Evolutionary conservation across 2,329 filamentous ascomycete species (phyloP).

Genomic region (Colletotrichum higginsianum): DNA sequence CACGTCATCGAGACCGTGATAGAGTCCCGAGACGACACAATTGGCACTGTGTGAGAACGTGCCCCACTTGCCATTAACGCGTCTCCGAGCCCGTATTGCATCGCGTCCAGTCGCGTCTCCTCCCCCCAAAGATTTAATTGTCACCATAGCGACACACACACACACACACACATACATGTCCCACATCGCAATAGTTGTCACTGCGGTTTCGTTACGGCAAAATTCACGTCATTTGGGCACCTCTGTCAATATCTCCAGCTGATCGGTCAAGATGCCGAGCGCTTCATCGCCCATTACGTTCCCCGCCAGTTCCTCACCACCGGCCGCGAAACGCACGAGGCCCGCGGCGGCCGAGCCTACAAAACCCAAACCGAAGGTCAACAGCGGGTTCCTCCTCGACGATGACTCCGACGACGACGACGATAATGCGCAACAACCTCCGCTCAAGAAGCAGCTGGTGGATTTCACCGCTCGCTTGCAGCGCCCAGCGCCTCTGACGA

Average conservation of each 20-base stretch:
- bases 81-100: background rate
- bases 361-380: conserved; percentile 49
- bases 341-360: conserved; percentile 53
- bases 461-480: conserved; percentile 30
- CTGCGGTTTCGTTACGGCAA: background rate
- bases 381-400: conserved; percentile 58
- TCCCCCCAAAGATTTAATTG: conserved; percentile 15
- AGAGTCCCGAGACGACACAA: fast-evolving
- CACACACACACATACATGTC: background rate
- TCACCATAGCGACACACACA: conserved; percentile 21
- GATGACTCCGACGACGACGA: conserved; percentile 51
- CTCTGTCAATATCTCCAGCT: background rate
- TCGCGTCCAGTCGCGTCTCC: conserved; percentile 40
- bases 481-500: conserved; percentile 12
- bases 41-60: background rate
- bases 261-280: conserved; percentile 63
- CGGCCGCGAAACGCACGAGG: conserved; percentile 53
- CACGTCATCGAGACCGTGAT: conserved; percentile 24
- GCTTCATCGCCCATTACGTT: conserved; percentile 73
- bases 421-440: conserved; percentile 42
- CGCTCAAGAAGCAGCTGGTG: conserved; percentile 43
- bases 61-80: conserved; percentile 38
- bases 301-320: conserved; percentile 64
- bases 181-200: background rate
- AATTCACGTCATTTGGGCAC: background rate